Percentiles rank a stretch among this genome's conserved stretches.
These are phyloP conservation scores for Peterozyma toletana DNA, from an alignment of 805 yeast species.

Conservation along the genomic window DNA sequence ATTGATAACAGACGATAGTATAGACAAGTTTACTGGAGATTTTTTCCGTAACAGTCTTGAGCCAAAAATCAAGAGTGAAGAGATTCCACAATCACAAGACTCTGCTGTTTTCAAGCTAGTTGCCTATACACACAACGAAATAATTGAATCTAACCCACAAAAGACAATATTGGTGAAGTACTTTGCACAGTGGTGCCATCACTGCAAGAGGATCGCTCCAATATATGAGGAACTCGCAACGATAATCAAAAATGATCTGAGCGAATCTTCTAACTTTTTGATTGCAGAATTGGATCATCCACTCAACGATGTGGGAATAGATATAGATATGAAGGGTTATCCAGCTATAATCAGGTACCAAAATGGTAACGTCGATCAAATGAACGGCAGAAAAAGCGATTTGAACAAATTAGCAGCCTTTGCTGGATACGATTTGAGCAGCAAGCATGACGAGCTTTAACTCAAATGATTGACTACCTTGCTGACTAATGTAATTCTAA, in stretches of 20 bases:
- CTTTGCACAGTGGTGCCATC: constrained; percentile 98
- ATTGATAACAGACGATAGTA: constrained; percentile 69
- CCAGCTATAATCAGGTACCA: constrained; percentile 91
- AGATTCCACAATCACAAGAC: constrained; percentile 70
- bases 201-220: constrained; percentile 89
- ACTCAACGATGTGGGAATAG: constrained; percentile 64
- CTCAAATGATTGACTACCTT: too few species aligned
- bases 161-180: constrained; percentile 83
- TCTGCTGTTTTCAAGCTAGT: constrained; percentile 71
- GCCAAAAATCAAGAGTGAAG: constrained; percentile 68
- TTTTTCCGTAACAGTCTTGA: constrained; percentile 60
- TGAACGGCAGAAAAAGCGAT: constrained; percentile 66
- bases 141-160: constrained; percentile 36
- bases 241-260: constrained; percentile 45
- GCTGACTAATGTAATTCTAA: too few species aligned
- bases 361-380: constrained; percentile 68
- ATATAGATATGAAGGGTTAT: constrained; percentile 76
- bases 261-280: constrained; percentile 45
- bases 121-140: constrained; percentile 62
- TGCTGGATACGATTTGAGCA: constrained; percentile 51
- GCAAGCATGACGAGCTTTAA: too few species aligned
- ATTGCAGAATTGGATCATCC: constrained; percentile 90
- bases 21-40: constrained; percentile 75
- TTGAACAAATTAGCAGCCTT: constrained; percentile 64
- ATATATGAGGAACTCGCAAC: constrained; percentile 81